Percentiles rank a stretch among this genome's conserved stretches.
Conservation (phyloP, 2,329 filamentous ascomycete species). For the Beauveria sp. region DNA sequence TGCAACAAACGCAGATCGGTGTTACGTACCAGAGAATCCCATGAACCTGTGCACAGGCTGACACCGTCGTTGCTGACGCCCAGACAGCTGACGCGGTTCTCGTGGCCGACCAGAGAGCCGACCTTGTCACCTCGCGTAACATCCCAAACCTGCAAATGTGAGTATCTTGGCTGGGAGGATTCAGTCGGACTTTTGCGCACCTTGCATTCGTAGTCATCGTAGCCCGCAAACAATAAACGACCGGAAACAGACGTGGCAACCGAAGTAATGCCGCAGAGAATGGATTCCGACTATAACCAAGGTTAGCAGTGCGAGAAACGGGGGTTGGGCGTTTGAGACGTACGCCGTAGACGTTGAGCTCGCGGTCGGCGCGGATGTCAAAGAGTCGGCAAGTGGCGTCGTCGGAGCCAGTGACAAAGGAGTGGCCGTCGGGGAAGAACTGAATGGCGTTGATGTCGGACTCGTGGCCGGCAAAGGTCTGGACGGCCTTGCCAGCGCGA, state of each 20-base stretch:
- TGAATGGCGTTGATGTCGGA: constrained; percentile 99
- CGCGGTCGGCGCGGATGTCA: constrained; percentile 90
- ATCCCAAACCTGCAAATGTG: constrained; percentile 78
- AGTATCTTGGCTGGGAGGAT: constrained; percentile 9
- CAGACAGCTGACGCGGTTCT: constrained; percentile 97
- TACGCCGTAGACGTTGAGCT: constrained; percentile 62
- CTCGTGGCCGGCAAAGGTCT: constrained; percentile 97
- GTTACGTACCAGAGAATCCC: constrained; percentile 91
- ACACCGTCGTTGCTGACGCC: constrained; percentile 98
- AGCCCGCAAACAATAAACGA: constrained; percentile 88
- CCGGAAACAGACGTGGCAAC: constrained; percentile 97
- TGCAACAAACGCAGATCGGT: constrained; percentile 15
- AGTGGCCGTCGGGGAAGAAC: constrained; percentile 98
- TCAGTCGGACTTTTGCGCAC: constrained; percentile 40
- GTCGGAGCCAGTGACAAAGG: constrained; percentile 95
- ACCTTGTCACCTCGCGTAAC: constrained; percentile 94
- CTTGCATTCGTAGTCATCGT: constrained; percentile 99
- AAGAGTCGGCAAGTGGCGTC: constrained; percentile 96
- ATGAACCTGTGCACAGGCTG: constrained; percentile 97
- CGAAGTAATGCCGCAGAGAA: constrained; percentile 95
- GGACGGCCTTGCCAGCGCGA: constrained; percentile 92
- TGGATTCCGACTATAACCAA: constrained; percentile 73
- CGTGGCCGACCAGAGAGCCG: constrained; percentile 90
- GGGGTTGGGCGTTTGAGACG: constrained; percentile 22
- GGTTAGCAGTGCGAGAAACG: constrained; percentile 14